These are phyloP conservation scores for Paxillus rubicundulus DNA, from an alignment of 768 basidiomycete genomes.

Conservation along the genomic window DNA sequence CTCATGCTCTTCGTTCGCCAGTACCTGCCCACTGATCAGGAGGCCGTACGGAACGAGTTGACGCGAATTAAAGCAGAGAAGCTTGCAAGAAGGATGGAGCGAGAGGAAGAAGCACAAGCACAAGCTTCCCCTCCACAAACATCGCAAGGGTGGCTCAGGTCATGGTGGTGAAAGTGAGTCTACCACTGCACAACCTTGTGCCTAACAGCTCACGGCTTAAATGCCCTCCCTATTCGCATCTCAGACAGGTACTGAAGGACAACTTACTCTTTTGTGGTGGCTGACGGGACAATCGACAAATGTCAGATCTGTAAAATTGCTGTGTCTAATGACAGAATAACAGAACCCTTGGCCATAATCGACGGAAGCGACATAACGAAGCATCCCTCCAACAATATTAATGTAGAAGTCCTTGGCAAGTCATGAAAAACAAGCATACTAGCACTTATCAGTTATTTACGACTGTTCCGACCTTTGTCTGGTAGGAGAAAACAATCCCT, in stretches of 20 bases:
- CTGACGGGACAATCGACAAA: too few relatives aligned
- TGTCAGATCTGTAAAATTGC: too few relatives aligned
- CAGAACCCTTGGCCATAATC: too few relatives aligned
- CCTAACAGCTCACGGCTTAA: background rate
- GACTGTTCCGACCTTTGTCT: conserved; percentile 28
- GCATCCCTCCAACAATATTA: too few relatives aligned
- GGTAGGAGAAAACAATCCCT: conserved; percentile 61
- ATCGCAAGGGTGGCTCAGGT: conserved; percentile 29
- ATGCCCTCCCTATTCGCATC: background rate
- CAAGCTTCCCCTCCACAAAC: conserved; percentile 12
- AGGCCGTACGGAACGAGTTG: conserved; percentile 63
- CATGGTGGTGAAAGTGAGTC: conserved; percentile 19
- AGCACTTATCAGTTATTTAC: conserved; percentile 7
- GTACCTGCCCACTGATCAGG: conserved; percentile 66
- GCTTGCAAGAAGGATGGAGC: conserved; percentile 42
- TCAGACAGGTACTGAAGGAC: background rate
- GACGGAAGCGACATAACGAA: too few relatives aligned
- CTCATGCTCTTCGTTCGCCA: conserved; percentile 26
- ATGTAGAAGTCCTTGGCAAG: too few relatives aligned
- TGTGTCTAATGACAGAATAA: too few relatives aligned
- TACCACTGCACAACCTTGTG: background rate
- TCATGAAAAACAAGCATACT: too few relatives aligned
- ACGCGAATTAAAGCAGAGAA: conserved; percentile 69
- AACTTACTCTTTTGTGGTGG: too few relatives aligned
- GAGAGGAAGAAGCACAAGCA: conserved; percentile 38